Conservation (phyloP, 306 rosid species). For the Cercis canadensis region DNA sequence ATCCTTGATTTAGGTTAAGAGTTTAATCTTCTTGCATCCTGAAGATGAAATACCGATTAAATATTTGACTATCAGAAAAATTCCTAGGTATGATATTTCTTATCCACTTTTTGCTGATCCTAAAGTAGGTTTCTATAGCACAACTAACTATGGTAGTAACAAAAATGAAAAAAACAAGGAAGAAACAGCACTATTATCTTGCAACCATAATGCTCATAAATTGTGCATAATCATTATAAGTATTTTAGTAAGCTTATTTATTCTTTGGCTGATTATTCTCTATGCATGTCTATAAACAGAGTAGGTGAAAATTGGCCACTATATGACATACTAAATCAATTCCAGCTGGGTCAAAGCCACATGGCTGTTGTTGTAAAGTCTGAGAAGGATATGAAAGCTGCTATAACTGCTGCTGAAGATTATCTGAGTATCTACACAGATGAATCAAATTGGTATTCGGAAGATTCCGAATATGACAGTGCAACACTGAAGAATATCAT, state of each 20-base stretch:
- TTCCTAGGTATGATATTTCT: constrained; percentile 55
- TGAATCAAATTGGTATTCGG: constrained; percentile 23
- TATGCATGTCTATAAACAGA: constrained; percentile 33
- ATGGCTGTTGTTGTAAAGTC: constrained; percentile 70
- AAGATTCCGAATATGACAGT: constrained; percentile 48
- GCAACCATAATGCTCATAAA: too few species aligned
- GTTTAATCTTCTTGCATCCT: constrained; percentile 61
- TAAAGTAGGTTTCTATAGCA: neutral
- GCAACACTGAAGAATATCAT: constrained; percentile 40
- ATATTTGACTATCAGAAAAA: constrained; percentile 57
- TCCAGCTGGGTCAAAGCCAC: constrained; percentile 69
- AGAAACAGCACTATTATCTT: too few species aligned
- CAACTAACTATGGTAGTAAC: neutral
- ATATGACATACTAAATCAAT: constrained; percentile 71
- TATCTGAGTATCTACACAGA: constrained; percentile 11
- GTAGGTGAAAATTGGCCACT: constrained; percentile 71
- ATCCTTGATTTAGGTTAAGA: constrained; percentile 59
- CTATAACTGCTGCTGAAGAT: constrained; percentile 34
- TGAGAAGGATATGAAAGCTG: constrained; percentile 35
- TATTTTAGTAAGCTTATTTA: too few species aligned
- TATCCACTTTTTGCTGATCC: neutral
- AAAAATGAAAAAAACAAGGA: too few species aligned
- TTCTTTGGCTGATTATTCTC: neutral
- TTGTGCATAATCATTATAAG: too few species aligned
- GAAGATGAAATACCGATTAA: constrained; percentile 76